Base-by-base conservation (phyloP, 1,139 yeast genomes). In the Hyphopichia wangnamkhiaoensis region DNA sequence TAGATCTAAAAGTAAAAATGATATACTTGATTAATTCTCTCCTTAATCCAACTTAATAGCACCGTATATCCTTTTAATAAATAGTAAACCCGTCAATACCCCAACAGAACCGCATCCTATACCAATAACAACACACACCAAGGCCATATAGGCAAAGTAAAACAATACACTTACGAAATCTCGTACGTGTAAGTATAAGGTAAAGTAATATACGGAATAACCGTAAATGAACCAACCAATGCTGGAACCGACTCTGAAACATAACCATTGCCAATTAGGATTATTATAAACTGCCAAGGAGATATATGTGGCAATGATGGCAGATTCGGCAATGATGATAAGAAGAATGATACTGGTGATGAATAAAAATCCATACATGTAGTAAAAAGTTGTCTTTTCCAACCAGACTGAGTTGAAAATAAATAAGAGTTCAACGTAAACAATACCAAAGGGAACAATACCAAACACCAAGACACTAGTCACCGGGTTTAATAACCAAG, bases 191-290 rank as follows among this genome's bases (percentile, higher is more conserved):
- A 84, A 66, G 48, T 75, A 71, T 35, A 63, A 65, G 42, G 79
- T 53, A 54, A 81, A 79, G 58, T 88, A 87, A 54, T 84, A 85
- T 17, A 84, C 54, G 7, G 94, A 80, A 57, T 86, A 87, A 2
- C 71, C 63, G 52, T 79, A 79, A 45, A 89, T 74, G 64, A 84
- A 88, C 73, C 84, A 73, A 19, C 90, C 79, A 35, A 79, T 80
- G 43, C 90, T 80, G 1, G 88, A 74, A 3, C 95, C 90, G 29
- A 82, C 80, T 45, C 80, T 61, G 59, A 87, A 88, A 14, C 90
- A 72, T 48, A 84, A 72, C 96, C 96, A 89, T 57, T 87, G 88
- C 96, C 96, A 89, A 45, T 71, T 63, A 39, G 82, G 81, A 53
- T 84, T 80, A 39, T 79, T 81, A 46, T 79, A 71, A 33, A 77